Evolutionary conservation across 192 early-diverging fungal genomes (phyloP).

Genomic region (Linnemannia zychae): DNA sequence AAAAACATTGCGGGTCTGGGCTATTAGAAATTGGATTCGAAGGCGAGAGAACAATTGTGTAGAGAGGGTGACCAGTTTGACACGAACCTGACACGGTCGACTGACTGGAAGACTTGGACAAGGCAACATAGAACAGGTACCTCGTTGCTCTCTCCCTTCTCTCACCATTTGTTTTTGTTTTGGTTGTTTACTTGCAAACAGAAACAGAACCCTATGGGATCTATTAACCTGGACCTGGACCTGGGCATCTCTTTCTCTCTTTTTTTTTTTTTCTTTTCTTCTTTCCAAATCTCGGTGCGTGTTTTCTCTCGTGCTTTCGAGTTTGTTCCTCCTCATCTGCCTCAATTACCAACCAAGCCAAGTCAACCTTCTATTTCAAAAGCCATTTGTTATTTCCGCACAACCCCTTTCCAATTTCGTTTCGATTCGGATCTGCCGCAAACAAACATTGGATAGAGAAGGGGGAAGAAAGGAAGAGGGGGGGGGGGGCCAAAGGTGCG

Average conservation of each 20-base stretch:
- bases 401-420: constrained; percentile 10
- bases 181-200: no score
- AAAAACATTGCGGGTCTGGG: background rate
- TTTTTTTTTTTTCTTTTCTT: no score
- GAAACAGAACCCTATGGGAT: no score
- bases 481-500: background rate
- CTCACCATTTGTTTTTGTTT: no score
- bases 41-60: background rate
- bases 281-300: background rate
- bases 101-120: background rate
- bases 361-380: background rate
- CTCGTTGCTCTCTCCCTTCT: background rate
- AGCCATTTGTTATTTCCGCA: background rate
- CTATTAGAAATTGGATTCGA: background rate
- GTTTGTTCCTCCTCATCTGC: background rate
- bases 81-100: no score
- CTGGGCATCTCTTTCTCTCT: no score
- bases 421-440: background rate
- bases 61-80: background rate
- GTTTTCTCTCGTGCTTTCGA: background rate
- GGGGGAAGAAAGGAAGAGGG: background rate
- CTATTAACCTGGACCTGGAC: no score
- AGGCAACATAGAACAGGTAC: background rate
- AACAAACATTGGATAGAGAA: constrained; percentile 1
- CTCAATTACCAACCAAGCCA: background rate